Base-by-base conservation (phyloP, 495 filamentous ascomycete species). In the Neurospora tetrasperma region DNA sequence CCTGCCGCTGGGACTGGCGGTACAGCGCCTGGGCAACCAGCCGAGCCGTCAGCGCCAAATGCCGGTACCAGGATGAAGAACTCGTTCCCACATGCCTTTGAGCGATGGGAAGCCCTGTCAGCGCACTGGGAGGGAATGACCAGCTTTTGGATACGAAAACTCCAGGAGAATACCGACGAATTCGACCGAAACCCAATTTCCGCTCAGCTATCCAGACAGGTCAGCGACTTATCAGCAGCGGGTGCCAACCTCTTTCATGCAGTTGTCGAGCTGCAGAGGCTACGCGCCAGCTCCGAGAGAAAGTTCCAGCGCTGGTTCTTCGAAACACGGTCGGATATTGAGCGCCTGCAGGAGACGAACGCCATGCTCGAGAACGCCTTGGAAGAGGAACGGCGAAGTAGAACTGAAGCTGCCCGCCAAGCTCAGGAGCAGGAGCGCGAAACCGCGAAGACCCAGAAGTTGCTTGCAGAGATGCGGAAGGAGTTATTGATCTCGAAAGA, bases 261-360 rank as follows among this genome's bases (percentile, higher is more conserved):
- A 7, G 94, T 99, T 2, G 95, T 99, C 16, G 96, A 99, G 79
- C 84, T 99, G 42, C 96, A 99, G 78, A 90, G 96, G n/a, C 86
- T 99, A 16, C 93, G 96, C 27, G 96, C 96, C 23, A 96, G 93
- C 27, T 97, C 94, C 2, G 96, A 98, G 80, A 88, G 96, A 43
- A 98, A 98, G 79, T 99, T 99, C 79, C 96, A 98, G 81, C 90
- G 96, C 48, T 99, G 96, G 96, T 98, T 98, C 82, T 96, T 97
- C 79, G 96, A 99, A 76, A 97, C 93, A 3, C 89, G 94, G 62
- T 86, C 89, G 46, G 94, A 98, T 72, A 89, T 96, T 76, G 96
- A 99, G 84, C 90, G 92, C 14, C 83, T 90, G 46, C 90, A 92
- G 73, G 96, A 98, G 79, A 85, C 92, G n/a, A 92, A 93, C 71